phyloP scores from a whole-genome alignment of 2,329 filamentous ascomycete species.

The Trichoderma hamatum region DNA sequence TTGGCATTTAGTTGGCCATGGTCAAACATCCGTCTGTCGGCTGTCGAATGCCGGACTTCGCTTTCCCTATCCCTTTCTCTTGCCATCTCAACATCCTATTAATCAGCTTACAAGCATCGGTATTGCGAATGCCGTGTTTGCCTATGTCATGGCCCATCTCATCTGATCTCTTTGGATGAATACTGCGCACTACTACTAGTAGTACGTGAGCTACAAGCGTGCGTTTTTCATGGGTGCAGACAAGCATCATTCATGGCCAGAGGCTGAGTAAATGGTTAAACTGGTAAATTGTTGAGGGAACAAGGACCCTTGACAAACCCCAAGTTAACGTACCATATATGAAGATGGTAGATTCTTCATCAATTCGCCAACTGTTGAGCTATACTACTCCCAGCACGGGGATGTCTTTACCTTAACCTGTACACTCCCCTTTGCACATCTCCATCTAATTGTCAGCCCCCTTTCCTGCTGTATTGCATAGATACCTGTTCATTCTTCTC shows the following conservation, averaged over 20 bases:
- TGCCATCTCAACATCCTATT: not conserved
- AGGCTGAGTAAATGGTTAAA: constrained; percentile 20
- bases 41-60: not conserved
- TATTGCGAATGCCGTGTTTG: not conserved
- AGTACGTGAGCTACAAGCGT: not conserved
- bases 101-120: not conserved
- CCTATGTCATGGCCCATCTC: not conserved
- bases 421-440: not conserved
- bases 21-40: not conserved
- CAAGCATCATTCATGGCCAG: constrained; percentile 1
- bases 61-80: not conserved
- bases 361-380: not conserved
- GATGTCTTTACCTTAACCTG: not conserved
- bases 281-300: constrained; percentile 9
- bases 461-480: not conserved
- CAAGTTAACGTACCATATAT: not conserved
- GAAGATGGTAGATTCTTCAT: not conserved
- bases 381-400: not conserved
- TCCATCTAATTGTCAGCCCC: not conserved
- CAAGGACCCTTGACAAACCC: constrained; percentile 12
- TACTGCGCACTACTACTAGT: not conserved
- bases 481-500: not conserved
- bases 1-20: not conserved
- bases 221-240: not conserved
- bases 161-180: constrained; percentile 2